Percentiles rank a stretch among this genome's conserved stretches.
Conservation (phyloP, 257 asterid genomes). For the Nicotiana attenuata region DNA sequence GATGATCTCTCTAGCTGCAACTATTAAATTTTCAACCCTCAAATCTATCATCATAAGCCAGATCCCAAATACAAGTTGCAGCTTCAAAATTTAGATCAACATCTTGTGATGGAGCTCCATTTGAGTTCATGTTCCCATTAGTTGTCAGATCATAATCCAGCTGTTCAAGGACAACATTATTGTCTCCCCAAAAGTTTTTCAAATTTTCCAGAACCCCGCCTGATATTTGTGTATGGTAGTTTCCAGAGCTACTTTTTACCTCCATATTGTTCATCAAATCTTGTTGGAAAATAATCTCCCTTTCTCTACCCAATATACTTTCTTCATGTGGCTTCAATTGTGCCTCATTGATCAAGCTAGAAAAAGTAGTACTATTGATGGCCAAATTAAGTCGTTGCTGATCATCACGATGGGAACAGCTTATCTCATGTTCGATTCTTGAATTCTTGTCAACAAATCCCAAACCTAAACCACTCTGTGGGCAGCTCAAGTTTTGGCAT, state of each 20-base stretch:
- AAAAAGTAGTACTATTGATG: neutral
- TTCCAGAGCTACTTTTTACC: neutral
- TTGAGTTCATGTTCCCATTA: slow-evolving; percentile 13
- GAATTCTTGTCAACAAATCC: slow-evolving; percentile 30
- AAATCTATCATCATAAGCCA: slow-evolving; percentile 17
- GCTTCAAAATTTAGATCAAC: slow-evolving; percentile 11
- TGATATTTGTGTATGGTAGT: neutral
- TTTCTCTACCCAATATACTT: neutral
- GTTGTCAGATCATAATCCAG: slow-evolving; percentile 11
- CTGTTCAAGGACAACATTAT: slow-evolving; percentile 13
- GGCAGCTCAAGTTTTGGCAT: slow-evolving; percentile 17
- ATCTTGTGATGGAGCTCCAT: slow-evolving; percentile 17
- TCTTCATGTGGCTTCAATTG: neutral
- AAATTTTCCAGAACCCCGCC: slow-evolving; percentile 1
- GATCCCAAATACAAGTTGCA: slow-evolving; percentile 44
- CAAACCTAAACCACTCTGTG: slow-evolving; percentile 3
- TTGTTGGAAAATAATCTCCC: neutral
- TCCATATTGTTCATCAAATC: slow-evolving; percentile 18
- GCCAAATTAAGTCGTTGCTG: neutral
- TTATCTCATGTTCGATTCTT: slow-evolving; percentile 18
- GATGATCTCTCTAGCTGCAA: neutral
- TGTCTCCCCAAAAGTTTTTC: slow-evolving; percentile 28
- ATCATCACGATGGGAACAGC: neutral
- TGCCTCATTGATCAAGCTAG: neutral
- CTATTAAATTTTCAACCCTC: neutral